A percentile compares a stretch with the other conserved stretches of the same genome.
These are phyloP conservation scores for Aureobasidium sp. DNA, from an alignment of 2,329 filamentous ascomycete genomes.

Conservation along the genomic window DNA sequence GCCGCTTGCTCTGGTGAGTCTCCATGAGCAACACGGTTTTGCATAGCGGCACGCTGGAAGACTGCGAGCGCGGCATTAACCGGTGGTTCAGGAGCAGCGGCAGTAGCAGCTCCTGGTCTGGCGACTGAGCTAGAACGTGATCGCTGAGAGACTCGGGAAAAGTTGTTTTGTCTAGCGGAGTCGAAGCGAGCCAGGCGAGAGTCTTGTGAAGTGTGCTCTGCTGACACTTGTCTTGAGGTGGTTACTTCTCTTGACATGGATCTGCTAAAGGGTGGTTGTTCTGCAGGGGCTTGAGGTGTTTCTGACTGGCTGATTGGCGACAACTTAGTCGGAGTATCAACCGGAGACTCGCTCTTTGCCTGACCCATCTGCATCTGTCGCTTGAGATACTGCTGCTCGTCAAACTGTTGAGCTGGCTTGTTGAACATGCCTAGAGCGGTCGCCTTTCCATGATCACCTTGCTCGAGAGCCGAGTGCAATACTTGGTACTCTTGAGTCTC, in stretches of 20 bases:
- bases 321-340: neutral
- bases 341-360: slow-evolving; percentile 17
- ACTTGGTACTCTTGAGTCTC: slow-evolving; percentile 60
- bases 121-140: slow-evolving; percentile 9
- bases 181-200: slow-evolving; percentile 15
- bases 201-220: slow-evolving; percentile 2
- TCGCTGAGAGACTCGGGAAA: slow-evolving; percentile 10
- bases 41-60: slow-evolving; percentile 38
- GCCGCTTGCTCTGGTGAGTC: slow-evolving; percentile 1
- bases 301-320: neutral
- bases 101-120: neutral
- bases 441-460: slow-evolving; percentile 71
- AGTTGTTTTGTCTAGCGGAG: slow-evolving; percentile 13
- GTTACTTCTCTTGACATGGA: neutral
- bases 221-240: neutral
- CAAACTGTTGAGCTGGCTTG: slow-evolving; percentile 67
- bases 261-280: neutral
- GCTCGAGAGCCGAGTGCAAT: slow-evolving; percentile 57
- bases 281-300: neutral
- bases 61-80: slow-evolving; percentile 32
- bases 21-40: slow-evolving; percentile 25
- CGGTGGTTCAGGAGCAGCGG: neutral
- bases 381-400: slow-evolving; percentile 77
- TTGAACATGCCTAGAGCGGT: slow-evolving; percentile 66
- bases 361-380: slow-evolving; percentile 74